Conservation (phyloP, 331 rosid genomes). For the Prunus yedoensis region DNA sequence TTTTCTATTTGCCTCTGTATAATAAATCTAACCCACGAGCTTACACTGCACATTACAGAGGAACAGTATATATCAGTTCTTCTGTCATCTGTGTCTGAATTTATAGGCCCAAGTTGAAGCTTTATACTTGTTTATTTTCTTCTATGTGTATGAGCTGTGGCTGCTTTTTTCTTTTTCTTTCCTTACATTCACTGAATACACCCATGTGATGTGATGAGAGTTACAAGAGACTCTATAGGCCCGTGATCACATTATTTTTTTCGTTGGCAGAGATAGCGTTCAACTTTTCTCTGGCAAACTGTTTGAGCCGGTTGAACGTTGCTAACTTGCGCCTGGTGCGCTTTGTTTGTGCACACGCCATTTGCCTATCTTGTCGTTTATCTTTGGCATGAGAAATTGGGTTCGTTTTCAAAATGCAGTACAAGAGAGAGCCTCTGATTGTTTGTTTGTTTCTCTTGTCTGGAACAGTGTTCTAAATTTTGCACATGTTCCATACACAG, state of each 20-base stretch:
- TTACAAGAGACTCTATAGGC: constrained; percentile 12
- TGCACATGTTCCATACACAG: constrained; percentile 63
- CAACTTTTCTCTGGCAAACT: no score
- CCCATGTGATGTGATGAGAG: constrained; percentile 47
- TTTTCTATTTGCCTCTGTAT: neutral
- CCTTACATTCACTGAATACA: constrained; percentile 6
- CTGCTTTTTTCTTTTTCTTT: neutral
- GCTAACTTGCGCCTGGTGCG: constrained; percentile 21
- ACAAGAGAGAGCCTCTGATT: constrained; percentile 20
- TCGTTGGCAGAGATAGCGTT: no score
- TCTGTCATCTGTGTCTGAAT: constrained; percentile 17
- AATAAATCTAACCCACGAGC: constrained; percentile 12
- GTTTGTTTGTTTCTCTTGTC: constrained; percentile 30
- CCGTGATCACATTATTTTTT: constrained; percentile 39
- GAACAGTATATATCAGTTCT: constrained; percentile 21
- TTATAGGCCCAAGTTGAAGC: constrained; percentile 14
- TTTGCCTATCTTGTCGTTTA: constrained; percentile 24
- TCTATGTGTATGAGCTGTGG: constrained; percentile 32
- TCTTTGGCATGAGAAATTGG: constrained; percentile 2
- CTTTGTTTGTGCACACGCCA: neutral
- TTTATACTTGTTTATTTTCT: constrained; percentile 15
- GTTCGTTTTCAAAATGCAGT: constrained; percentile 40
- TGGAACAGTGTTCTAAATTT: constrained; percentile 34
- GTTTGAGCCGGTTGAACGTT: neutral
- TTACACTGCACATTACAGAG: constrained; percentile 19